phyloP scores from a whole-genome alignment of 78 protist genomes.

The Dictyostelium intermedium region DNA sequence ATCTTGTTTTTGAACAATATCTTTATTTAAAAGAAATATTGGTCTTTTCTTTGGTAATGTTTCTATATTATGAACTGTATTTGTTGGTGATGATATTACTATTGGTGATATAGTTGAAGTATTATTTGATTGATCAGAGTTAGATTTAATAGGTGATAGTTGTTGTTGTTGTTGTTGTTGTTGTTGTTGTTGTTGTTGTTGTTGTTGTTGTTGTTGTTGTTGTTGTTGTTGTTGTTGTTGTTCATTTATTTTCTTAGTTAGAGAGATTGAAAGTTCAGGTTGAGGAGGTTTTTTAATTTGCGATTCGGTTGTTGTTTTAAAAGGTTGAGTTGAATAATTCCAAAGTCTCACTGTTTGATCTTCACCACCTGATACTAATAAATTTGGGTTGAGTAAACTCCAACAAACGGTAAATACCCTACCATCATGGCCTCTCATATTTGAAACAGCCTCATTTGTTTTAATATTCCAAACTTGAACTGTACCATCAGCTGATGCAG shows the following conservation, averaged over 20 bases:
- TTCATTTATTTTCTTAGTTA: not conserved
- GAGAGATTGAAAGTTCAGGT: constrained; percentile 1
- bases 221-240: not conserved
- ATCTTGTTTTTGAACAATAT: not conserved
- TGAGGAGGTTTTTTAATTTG: constrained; percentile 1
- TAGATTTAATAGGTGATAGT: not conserved
- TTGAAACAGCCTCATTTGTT: not conserved
- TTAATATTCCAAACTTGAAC: constrained; percentile 55
- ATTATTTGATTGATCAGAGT: not conserved
- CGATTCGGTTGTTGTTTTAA: constrained; percentile 4
- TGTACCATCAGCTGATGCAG: constrained; percentile 36
- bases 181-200: not conserved
- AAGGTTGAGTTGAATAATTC: constrained; percentile 22
- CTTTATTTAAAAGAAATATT: constrained; percentile 2
- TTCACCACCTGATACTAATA: constrained; percentile 64
- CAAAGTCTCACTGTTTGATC: constrained; percentile 77
- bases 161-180: not conserved
- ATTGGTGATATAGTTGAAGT: not conserved
- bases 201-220: not conserved
- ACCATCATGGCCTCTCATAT: constrained; percentile 70
- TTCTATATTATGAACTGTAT: not conserved
- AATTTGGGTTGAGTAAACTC: constrained; percentile 2
- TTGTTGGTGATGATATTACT: not conserved
- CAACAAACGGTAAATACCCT: constrained; percentile 53
- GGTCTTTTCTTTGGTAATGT: not conserved